phyloP scores from a whole-genome alignment of 2,329 filamentous ascomycete species.

The Aspergillus uvarum region DNA sequence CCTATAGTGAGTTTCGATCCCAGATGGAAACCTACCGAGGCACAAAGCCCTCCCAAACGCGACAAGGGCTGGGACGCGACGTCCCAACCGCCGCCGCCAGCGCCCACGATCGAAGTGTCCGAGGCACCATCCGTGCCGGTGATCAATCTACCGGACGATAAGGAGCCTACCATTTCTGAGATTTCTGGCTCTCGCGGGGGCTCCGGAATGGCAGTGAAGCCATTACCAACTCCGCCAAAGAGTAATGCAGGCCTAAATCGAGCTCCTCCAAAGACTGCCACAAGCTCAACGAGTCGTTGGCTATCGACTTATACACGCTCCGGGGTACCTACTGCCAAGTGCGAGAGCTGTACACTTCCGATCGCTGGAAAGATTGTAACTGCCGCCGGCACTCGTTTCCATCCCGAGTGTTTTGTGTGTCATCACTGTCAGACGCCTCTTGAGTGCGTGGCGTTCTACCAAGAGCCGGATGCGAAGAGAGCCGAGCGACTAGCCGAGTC shows the following conservation, averaged over 20 bases:
- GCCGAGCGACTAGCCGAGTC: conserved; percentile 68
- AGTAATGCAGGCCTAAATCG: conserved; percentile 23
- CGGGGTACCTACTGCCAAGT: conserved; percentile 65
- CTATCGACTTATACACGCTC: conserved; percentile 48
- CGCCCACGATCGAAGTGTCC: conserved; percentile 35
- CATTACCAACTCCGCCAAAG: conserved; percentile 19
- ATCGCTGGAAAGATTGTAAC: conserved; percentile 91
- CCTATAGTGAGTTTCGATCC: conserved; percentile 97
- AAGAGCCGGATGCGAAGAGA: conserved; percentile 75
- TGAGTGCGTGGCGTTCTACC: conserved; percentile 94
- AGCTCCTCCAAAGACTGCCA: conserved; percentile 34
- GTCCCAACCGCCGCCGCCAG: conserved; percentile 37
- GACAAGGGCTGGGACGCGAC: conserved; percentile 24
- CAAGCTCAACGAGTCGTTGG: conserved; percentile 41
- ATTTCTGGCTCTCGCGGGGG: conserved; percentile 24
- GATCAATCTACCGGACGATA: conserved; percentile 53
- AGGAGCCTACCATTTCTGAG: conserved; percentile 41
- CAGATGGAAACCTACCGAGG: conserved; percentile 67
- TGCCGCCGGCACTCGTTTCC: conserved; percentile 78
- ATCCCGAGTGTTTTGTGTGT: conserved; percentile 90
- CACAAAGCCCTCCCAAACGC: conserved; percentile 28
- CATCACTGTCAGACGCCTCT: conserved; percentile 82
- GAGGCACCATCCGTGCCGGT: conserved; percentile 42
- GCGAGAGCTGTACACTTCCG: conserved; percentile 77
- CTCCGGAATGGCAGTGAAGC: conserved; percentile 13